Evolutionary conservation across 2,329 filamentous ascomycete species (phyloP).

Genomic region (Xylaria sp.): DNA sequence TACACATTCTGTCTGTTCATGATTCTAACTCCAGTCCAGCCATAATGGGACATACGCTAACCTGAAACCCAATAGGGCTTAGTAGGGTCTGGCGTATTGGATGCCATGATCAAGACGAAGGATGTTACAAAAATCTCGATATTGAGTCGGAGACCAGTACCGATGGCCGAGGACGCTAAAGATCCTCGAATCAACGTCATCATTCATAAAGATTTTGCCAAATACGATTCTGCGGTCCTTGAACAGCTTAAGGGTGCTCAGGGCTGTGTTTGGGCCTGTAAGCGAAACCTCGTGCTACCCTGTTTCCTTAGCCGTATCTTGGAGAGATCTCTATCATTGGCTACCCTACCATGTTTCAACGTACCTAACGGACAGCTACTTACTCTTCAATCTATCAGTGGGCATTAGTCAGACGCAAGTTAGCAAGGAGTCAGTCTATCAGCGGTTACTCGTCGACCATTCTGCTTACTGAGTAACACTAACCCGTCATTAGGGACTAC

Average conservation of each 20-base stretch:
- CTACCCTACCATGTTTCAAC: background rate
- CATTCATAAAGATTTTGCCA: conserved; percentile 72
- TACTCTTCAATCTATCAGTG: conserved; percentile 45
- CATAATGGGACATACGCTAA: background rate
- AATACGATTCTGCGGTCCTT: conserved; percentile 68
- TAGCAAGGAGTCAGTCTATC: conserved; percentile 61
- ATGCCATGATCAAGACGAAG: conserved; percentile 67
- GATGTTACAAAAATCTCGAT: conserved; percentile 73
- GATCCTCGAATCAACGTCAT: conserved; percentile 73
- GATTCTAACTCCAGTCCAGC: background rate
- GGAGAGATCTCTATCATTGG: background rate
- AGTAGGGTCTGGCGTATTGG: conserved; percentile 69
- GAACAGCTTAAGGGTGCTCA: conserved; percentile 69
- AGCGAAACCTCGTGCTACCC: background rate
- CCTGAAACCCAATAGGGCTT: conserved; percentile 56
- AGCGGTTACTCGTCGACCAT: background rate
- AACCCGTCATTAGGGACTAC: conserved; percentile 61
- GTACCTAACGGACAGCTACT: background rate
- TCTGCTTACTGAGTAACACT: background rate
- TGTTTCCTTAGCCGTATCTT: background rate
- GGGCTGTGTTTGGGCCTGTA: conserved; percentile 76
- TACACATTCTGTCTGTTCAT: background rate
- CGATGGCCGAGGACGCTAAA: conserved; percentile 65
- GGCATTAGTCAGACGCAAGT: conserved; percentile 72
- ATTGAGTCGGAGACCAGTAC: conserved; percentile 68